Evolutionary conservation across 805 yeast genomes (phyloP).

Genomic region (Diddensiella santjacobensis): DNA sequence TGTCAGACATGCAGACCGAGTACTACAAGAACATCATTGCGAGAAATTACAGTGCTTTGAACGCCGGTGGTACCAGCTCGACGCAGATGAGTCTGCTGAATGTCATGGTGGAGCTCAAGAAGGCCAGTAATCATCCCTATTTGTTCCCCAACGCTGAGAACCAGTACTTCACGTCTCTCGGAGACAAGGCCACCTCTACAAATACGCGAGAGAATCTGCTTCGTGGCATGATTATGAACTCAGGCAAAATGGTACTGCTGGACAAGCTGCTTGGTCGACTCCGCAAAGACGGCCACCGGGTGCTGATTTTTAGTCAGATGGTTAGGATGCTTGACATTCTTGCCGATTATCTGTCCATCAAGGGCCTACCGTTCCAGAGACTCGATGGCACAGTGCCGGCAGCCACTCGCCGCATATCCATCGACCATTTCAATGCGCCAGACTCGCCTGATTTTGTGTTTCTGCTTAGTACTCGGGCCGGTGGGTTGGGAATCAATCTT

Average conservation of each 20-base stretch:
- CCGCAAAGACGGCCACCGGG: slow-evolving; percentile 93
- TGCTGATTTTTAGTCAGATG: slow-evolving; percentile 94
- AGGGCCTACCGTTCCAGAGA: slow-evolving; percentile 86
- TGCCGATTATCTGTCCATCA: slow-evolving; percentile 86
- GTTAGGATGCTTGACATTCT: slow-evolving; percentile 92
- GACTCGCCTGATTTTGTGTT: slow-evolving; percentile 90
- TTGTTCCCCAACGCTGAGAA: slow-evolving; percentile 91
- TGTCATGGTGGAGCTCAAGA: slow-evolving; percentile 92
- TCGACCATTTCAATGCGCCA: slow-evolving; percentile 94
- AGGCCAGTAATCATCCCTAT: slow-evolving; percentile 97
- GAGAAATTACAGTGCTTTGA: slow-evolving; percentile 85
- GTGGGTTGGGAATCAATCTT: slow-evolving; percentile 95
- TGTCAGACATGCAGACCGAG: slow-evolving; percentile 91
- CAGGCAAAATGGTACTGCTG: slow-evolving; percentile 95
- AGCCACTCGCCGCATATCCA: slow-evolving; percentile 86
- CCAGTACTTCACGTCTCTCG: slow-evolving; percentile 49
- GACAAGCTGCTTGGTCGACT: slow-evolving; percentile 84
- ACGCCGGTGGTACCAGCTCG: slow-evolving; percentile 71
- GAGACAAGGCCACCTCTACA: slow-evolving; percentile 44
- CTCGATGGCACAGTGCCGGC: slow-evolving; percentile 97
- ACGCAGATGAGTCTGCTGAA: slow-evolving; percentile 83
- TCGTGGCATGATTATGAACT: slow-evolving; percentile 92
- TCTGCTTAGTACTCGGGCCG: slow-evolving; percentile 91
- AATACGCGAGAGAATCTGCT: slow-evolving; percentile 64
- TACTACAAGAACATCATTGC: slow-evolving; percentile 92